Base-by-base conservation (phyloP, 768 basidiomycete genomes). In the Phlebiopsis gigantea region DNA sequence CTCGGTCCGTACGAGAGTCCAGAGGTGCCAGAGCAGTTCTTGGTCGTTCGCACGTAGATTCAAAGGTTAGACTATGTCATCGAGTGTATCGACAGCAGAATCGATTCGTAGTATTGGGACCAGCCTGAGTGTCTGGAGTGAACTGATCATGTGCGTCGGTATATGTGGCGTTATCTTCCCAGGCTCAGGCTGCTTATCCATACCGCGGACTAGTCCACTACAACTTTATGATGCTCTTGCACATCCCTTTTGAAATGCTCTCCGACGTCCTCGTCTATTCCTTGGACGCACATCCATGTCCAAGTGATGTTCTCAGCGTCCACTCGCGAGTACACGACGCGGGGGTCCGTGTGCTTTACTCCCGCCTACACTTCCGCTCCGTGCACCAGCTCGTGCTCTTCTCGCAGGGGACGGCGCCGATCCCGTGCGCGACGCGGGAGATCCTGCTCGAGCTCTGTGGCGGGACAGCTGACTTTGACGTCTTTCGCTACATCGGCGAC, bases 1-100 rank as follows among this genome's bases (percentile, higher is more conserved):
- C 69, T 88, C 7, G 72, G 68, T 1, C 74, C 77, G 0, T 88
- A 85, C 59, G 85, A 88, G 61, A 79, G 73, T 56, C 81, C 81
- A 7, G 85, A 83, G 57, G 71, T 90, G 19, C 88, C 88, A 19
- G 88, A 90, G 61, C 80, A 80, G 50, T 89, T 90, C 62, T 75
- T 86, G 47, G 86, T 89, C 30, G 77, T 87, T 15, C 74, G 82
- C 47, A 79, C 77, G 17, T 39, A n/a, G n/a, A n/a, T n/a, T n/a
- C n/a, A n/a, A n/a, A n/a, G n/a, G n/a, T n/a, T n/a, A n/a, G n/a
- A n/a, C n/a, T n/a, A n/a, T n/a, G n/a, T n/a, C n/a, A n/a, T n/a
- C n/a, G n/a, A n/a, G n/a, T n/a, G n/a, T n/a, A n/a, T n/a, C n/a
- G n/a, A n/a, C n/a, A n/a, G n/a, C n/a, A n/a, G n/a, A n/a, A n/a